Evolutionary conservation across 1,284 basidiomycete genomes (phyloP).

Genomic region (Xanthoconium separans): DNA sequence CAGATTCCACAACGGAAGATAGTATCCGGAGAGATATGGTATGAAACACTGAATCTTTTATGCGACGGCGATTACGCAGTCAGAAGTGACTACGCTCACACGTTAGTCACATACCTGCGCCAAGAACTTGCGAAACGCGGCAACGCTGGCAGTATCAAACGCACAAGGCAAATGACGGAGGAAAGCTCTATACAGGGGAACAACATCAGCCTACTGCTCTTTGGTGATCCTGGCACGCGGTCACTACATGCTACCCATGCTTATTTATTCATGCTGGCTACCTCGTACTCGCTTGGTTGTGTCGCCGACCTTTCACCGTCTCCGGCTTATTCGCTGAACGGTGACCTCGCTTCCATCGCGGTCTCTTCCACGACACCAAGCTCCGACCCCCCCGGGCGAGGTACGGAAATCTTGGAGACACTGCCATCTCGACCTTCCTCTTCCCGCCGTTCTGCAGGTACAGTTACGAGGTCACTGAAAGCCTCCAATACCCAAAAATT

Average conservation of each 20-base stretch:
- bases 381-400: conserved; percentile 25
- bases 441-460: conserved; percentile 49
- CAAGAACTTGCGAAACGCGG: conserved; percentile 68
- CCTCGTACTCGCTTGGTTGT: conserved; percentile 59
- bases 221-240: conserved; percentile 62
- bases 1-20: conserved; percentile 61
- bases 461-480: conserved; percentile 52
- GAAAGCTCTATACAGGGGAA: conserved; percentile 44
- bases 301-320: conserved; percentile 41
- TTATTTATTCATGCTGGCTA: conserved; percentile 76
- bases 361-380: conserved; percentile 40
- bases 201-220: conserved; percentile 49
- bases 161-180: conserved; percentile 42
- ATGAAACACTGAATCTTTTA: conserved; percentile 81
- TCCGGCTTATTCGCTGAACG: conserved; percentile 37
- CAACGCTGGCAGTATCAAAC: conserved; percentile 46
- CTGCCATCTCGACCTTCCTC: conserved; percentile 34
- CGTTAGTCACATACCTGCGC: conserved; percentile 70
- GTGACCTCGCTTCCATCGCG: conserved; percentile 35
- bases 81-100: conserved; percentile 74
- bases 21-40: conserved; percentile 82
- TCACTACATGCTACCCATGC: conserved; percentile 80
- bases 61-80: conserved; percentile 76
- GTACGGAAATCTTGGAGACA: conserved; percentile 18
- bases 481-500: conserved; percentile 52